Evolutionary conservation across 371 early-diverging fungal genomes (phyloP).

Genomic region (Amoeboaphelidium protococcarum): DNA sequence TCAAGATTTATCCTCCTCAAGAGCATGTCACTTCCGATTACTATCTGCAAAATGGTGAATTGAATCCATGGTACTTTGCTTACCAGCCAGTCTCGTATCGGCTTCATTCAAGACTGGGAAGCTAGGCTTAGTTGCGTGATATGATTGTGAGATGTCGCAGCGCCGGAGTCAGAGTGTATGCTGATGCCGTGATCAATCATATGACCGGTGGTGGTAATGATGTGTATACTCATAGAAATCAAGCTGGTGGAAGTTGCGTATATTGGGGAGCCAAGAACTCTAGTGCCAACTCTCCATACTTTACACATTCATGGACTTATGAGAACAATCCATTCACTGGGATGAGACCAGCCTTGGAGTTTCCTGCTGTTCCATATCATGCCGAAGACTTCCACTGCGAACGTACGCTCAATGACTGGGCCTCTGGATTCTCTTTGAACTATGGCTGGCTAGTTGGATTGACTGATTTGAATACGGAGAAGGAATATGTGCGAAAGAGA

Average conservation of each 20-base stretch:
- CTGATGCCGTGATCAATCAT: constrained; percentile 10
- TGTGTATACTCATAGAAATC: constrained; percentile 3
- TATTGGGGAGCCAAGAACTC: constrained; percentile 5
- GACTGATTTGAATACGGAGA: constrained; percentile 6
- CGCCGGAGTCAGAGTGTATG: constrained; percentile 8
- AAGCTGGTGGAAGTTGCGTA: constrained; percentile 2
- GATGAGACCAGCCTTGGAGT: constrained; percentile 5
- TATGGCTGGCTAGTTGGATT: constrained; percentile 6
- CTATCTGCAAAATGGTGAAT: constrained; percentile 2
- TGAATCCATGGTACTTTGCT: constrained; percentile 7
- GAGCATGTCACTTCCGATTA: constrained; percentile 7
- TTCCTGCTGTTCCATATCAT: constrained; percentile 6
- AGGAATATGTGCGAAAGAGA: constrained; percentile 5
- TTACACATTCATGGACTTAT: constrained; percentile 5
- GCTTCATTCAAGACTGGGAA: constrained; percentile 4
- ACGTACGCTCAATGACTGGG: constrained; percentile 2
- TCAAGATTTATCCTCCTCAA: constrained; percentile 3
- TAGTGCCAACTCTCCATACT: constrained; percentile 6
- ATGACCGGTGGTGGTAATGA: constrained; percentile 10
- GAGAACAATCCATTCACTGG: constrained; percentile 2
- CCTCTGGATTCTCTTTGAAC: constrained; percentile 1
- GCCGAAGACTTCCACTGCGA: constrained; percentile 9
- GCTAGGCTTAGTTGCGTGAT: constrained; percentile 3
- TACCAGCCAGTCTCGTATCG: constrained; percentile 10
- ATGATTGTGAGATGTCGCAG: constrained; percentile 8